Evolutionary conservation across 1,139 yeast genomes (phyloP).

Genomic region (Pichia sp.): DNA sequence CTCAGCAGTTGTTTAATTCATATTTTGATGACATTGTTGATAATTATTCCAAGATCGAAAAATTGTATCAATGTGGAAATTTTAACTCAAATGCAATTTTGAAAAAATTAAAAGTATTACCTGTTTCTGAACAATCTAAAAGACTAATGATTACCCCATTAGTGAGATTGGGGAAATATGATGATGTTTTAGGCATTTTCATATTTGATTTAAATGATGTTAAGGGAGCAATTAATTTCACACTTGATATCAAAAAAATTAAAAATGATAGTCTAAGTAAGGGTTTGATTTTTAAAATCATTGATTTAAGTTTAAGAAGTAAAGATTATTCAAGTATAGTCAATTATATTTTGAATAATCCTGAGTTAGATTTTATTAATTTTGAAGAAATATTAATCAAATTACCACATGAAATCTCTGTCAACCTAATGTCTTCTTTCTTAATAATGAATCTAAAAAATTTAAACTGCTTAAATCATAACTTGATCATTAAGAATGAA

Average conservation of each 20-base stretch:
- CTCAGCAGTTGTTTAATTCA: constrained; percentile 49
- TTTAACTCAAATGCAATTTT: constrained; percentile 33
- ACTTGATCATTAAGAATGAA: constrained; percentile 28
- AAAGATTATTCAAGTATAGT: constrained; percentile 15
- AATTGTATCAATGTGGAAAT: constrained; percentile 24
- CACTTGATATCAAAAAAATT: constrained; percentile 29
- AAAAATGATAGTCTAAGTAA: constrained; percentile 14
- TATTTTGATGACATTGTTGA: constrained; percentile 36
- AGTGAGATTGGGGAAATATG: constrained; percentile 55
- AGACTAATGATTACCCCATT: constrained; percentile 53
- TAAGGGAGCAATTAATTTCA: constrained; percentile 52
- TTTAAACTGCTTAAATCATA: constrained; percentile 27
- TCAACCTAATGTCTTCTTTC: constrained; percentile 40
- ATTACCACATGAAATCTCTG: constrained; percentile 45
- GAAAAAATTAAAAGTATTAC: constrained; percentile 18
- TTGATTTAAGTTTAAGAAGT: constrained; percentile 19
- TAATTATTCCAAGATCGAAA: constrained; percentile 22
- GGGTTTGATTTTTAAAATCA: constrained; percentile 16
- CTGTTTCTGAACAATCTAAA: constrained; percentile 19
- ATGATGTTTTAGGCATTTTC: constrained; percentile 56
- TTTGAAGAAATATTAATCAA: constrained; percentile 42
- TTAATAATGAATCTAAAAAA: constrained; percentile 43
- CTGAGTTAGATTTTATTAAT: constrained; percentile 47
- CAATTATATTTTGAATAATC: constrained; percentile 28
- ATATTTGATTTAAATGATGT: constrained; percentile 55